Evolutionary conservation across 2,329 filamentous ascomycete species (phyloP).

Genomic region (Chaetomium sp.): DNA sequence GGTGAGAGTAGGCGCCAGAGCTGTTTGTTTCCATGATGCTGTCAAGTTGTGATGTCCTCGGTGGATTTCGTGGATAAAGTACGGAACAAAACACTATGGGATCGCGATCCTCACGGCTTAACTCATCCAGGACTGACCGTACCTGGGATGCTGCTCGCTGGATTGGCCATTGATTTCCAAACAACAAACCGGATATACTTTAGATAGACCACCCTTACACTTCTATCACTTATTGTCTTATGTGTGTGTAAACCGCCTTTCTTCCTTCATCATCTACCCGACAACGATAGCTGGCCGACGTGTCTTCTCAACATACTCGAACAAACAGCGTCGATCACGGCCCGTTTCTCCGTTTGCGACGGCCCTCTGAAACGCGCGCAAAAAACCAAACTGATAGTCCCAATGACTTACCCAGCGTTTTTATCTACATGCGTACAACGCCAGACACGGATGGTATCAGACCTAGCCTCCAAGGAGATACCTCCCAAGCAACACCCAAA

Average conservation of each 20-base stretch:
- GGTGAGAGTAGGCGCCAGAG: slow-evolving; percentile 1
- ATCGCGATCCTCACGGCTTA: not conserved
- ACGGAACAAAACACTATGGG: not conserved
- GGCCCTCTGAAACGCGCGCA: slow-evolving; percentile 4
- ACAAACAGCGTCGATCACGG: slow-evolving; percentile 3
- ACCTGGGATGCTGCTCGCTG: not conserved
- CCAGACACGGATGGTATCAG: slow-evolving; percentile 33
- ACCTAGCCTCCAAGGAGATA: slow-evolving; percentile 17
- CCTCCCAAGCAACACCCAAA: slow-evolving; percentile 10
- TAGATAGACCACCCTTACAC: not conserved
- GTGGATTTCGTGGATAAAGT: not conserved
- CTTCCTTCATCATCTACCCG: too few relatives aligned
- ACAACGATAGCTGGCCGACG: too few relatives aligned
- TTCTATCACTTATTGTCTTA: not conserved
- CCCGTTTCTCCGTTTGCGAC: not conserved
- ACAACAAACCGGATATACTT: not conserved
- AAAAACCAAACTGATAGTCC: not conserved
- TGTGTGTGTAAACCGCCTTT: not conserved
- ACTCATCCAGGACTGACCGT: not conserved
- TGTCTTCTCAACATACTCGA: not conserved
- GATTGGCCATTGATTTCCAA: not conserved
- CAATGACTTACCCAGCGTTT: not conserved
- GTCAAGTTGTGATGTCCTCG: not conserved
- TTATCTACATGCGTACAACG: slow-evolving; percentile 20
- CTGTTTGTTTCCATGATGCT: not conserved